These are phyloP conservation scores for Sugiyamaella floridensis DNA, from an alignment of 805 yeast species.

Conservation along the genomic window DNA sequence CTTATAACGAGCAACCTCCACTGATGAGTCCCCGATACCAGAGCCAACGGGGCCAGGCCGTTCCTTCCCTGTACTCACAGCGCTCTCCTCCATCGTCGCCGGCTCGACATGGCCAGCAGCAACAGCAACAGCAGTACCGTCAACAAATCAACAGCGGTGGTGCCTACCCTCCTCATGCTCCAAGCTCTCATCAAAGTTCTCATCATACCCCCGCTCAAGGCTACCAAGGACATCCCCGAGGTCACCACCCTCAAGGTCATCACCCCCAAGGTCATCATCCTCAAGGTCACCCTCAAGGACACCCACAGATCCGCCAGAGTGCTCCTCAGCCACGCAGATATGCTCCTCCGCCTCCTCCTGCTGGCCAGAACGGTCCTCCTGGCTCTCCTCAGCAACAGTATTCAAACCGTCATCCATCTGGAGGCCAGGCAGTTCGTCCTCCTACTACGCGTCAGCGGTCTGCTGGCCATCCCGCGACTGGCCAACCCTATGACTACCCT, in stretches of 20 bases:
- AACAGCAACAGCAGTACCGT: slow-evolving; percentile 3
- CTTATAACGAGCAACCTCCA: slow-evolving; percentile 4
- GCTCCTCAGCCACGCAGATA: neutral
- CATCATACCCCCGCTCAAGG: neutral
- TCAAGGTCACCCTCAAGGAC: neutral
- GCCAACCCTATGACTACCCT: neutral
- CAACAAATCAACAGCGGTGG: neutral
- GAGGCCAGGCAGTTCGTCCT: neutral
- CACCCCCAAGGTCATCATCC: too few species aligned
- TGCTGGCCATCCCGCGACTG: neutral
- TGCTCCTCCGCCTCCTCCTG: neutral
- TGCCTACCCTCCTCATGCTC: neutral
- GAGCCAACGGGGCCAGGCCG: slow-evolving; percentile 5
- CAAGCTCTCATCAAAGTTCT: slow-evolving; percentile 4
- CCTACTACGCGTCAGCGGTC: too few species aligned
- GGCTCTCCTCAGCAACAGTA: too few species aligned
- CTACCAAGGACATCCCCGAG: neutral
- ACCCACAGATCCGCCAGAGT: neutral
- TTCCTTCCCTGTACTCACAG: slow-evolving; percentile 4
- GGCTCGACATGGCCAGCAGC: slow-evolving; percentile 4
- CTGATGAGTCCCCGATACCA: slow-evolving; percentile 11
- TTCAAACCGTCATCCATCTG: neutral
- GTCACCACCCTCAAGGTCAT: too few species aligned
- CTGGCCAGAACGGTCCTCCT: neutral
- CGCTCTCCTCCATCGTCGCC: slow-evolving; percentile 1